Percentiles rank a stretch among this genome's conserved stretches.
Evolutionary conservation across 306 rosid genomes (phyloP).

Genomic region (Cicer cuneatum): DNA sequence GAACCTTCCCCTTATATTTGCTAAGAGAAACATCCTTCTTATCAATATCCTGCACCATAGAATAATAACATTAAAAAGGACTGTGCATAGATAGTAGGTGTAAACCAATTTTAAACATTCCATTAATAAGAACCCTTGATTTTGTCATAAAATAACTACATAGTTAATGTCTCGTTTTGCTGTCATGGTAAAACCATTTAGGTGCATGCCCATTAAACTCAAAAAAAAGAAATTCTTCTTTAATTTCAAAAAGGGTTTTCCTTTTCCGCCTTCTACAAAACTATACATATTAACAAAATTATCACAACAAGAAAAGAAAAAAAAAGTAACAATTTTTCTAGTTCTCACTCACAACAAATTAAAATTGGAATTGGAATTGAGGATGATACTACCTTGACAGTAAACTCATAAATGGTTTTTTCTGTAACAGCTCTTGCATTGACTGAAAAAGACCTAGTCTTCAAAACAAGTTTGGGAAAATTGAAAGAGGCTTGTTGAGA

Average conservation of each 20-base stretch:
- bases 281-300: neutral
- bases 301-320: neutral
- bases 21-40: constrained; percentile 75
- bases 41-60: constrained; percentile 82
- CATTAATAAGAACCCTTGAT: too few relatives aligned
- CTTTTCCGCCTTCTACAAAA: neutral
- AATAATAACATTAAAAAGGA: constrained; percentile 5
- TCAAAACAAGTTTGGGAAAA: constrained; percentile 43
- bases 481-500: constrained; percentile 46
- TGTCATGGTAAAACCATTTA: too few relatives aligned
- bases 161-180: too few relatives aligned
- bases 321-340: neutral
- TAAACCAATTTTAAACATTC: too few relatives aligned
- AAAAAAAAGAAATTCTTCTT: too few relatives aligned
- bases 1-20: constrained; percentile 93
- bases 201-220: too few relatives aligned
- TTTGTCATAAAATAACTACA: too few relatives aligned
- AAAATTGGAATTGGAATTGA: neutral
- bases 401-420: constrained; percentile 78
- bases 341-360: too few relatives aligned
- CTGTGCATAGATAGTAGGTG: too few relatives aligned
- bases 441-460: constrained; percentile 58
- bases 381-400: constrained; percentile 78
- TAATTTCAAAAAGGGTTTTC: neutral
- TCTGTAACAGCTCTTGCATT: constrained; percentile 80